Percentiles rank a stretch among this genome's conserved stretches.
These are phyloP conservation scores for Paracoccidioides brasiliensis DNA, from an alignment of 2,329 filamentous ascomycete species.

Conservation along the genomic window DNA sequence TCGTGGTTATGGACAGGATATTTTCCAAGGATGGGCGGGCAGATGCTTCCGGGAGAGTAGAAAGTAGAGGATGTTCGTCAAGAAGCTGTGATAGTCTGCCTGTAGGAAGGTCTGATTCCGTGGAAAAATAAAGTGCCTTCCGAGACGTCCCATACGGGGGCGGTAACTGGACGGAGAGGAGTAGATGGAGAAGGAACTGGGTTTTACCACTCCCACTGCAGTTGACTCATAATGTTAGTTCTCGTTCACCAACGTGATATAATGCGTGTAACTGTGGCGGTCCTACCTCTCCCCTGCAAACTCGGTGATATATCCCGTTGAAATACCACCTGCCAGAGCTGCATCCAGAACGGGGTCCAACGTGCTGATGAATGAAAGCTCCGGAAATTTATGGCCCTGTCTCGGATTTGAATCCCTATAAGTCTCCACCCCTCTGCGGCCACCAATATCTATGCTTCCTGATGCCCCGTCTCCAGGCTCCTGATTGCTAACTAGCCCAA, in stretches of 20 bases:
- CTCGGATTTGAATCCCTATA: conserved; percentile 11
- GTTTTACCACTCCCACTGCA: conserved; percentile 79
- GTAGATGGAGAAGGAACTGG: conserved; percentile 74
- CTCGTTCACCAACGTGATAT: conserved; percentile 6
- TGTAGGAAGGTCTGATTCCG: conserved; percentile 75
- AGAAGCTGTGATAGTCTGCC: conserved; percentile 70
- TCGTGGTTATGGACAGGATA: conserved; percentile 69
- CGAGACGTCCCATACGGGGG: conserved; percentile 56
- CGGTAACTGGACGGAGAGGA: conserved; percentile 73
- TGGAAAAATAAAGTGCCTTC: conserved; percentile 84
- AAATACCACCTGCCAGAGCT: conserved; percentile 64
- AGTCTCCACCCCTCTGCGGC: too few relatives aligned
- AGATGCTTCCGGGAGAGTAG: conserved; percentile 24
- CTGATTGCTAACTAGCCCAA: conserved; percentile 27
- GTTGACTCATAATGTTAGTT: conserved; percentile 6
- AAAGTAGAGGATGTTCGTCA: conserved; percentile 49
- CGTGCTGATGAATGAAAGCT: conserved; percentile 56
- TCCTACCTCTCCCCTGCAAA: conserved; percentile 73
- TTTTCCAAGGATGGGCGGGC: conserved; percentile 54
- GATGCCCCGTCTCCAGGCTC: conserved; percentile 7
- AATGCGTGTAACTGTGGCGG: neutral
- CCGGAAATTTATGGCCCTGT: conserved; percentile 7
- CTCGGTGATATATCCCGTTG: conserved; percentile 70
- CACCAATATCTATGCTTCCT: neutral
- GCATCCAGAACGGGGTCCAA: conserved; percentile 61